These are phyloP conservation scores for Coemansia erecta DNA, from an alignment of 192 early-diverging fungal genomes.

Conservation along the genomic window DNA sequence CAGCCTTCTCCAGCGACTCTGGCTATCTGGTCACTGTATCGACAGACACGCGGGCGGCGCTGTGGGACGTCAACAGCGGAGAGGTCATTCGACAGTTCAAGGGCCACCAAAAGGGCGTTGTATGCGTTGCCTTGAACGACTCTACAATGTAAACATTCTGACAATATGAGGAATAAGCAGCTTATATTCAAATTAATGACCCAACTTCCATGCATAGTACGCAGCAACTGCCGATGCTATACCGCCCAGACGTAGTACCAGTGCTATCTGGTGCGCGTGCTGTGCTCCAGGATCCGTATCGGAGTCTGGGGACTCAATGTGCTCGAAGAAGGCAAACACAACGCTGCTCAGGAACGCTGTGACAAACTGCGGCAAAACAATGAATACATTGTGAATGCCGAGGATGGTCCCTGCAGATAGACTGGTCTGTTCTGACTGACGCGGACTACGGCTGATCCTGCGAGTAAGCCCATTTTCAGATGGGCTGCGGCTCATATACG, in stretches of 20 bases:
- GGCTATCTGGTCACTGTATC: conserved; percentile 52
- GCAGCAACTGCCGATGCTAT: conserved; percentile 26
- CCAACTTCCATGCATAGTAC: conserved; percentile 41
- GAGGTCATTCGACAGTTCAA: conserved; percentile 51
- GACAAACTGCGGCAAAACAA: conserved; percentile 90
- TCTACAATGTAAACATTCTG: conserved; percentile 16
- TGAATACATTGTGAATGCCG: conserved; percentile 95
- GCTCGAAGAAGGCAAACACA: conserved; percentile 69
- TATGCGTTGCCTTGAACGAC: conserved; percentile 52
- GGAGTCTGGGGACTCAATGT: conserved; percentile 17
- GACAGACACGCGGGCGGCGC: conserved; percentile 45
- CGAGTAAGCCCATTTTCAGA: background rate
- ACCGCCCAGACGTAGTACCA: conserved; percentile 44
- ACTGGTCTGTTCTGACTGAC: background rate
- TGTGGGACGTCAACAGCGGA: conserved; percentile 45
- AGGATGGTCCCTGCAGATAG: conserved; percentile 74
- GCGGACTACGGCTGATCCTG: background rate
- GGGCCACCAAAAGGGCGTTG: conserved; percentile 49
- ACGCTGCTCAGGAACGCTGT: conserved; percentile 75
- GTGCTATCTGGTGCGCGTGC: conserved; percentile 39
- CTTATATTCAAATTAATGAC: conserved; percentile 21
- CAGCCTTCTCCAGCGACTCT: conserved; percentile 49
- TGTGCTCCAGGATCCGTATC: conserved; percentile 16
- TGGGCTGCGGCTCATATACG: background rate
- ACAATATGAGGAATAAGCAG: background rate